These are phyloP conservation scores for Stagonosporopsis vannaccii DNA, from an alignment of 2,329 filamentous ascomycete species.

Conservation along the genomic window DNA sequence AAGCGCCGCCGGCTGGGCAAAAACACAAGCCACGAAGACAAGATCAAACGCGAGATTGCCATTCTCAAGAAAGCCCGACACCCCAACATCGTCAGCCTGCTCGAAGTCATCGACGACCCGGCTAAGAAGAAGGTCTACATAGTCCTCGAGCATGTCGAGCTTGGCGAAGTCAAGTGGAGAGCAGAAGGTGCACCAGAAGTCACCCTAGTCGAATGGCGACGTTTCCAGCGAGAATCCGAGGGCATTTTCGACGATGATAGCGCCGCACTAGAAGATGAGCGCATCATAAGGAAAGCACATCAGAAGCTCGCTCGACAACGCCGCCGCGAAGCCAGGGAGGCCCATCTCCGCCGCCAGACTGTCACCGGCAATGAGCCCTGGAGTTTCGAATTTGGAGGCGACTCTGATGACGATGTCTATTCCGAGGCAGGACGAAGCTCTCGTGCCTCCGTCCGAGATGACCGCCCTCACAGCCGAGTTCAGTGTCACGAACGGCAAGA, in stretches of 20 bases:
- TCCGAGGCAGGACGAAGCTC: conserved; percentile 38
- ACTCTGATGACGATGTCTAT: conserved; percentile 62
- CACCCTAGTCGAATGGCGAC: conserved; percentile 79
- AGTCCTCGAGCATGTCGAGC: conserved; percentile 91
- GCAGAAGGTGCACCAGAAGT: conserved; percentile 86
- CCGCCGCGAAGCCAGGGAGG: conserved; percentile 48
- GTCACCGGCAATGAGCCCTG: conserved; percentile 68
- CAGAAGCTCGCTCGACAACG: conserved; percentile 55
- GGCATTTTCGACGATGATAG: conserved; percentile 54
- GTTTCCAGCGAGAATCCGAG: conserved; percentile 75
- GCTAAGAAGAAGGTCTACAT: conserved; percentile 98
- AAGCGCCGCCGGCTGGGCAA: conserved; percentile 90
- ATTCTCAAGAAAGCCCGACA: conserved; percentile 98
- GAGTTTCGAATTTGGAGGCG: conserved; percentile 82
- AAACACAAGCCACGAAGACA: conserved; percentile 73
- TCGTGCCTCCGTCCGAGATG: conserved; percentile 33
- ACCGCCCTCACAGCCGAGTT: conserved; percentile 27
- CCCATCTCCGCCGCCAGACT: conserved; percentile 40
- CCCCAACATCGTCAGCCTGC: conserved; percentile 91
- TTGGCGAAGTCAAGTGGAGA: conserved; percentile 93
- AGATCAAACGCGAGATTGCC: conserved; percentile 94
- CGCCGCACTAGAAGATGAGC: conserved; percentile 54
- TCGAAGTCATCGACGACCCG: conserved; percentile 98
- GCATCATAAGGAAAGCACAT: conserved; percentile 47
- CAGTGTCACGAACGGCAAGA: conserved; percentile 33